Conservation (phyloP, 2,329 filamentous ascomycete genomes). For the Trichophyton schoenleinii region DNA sequence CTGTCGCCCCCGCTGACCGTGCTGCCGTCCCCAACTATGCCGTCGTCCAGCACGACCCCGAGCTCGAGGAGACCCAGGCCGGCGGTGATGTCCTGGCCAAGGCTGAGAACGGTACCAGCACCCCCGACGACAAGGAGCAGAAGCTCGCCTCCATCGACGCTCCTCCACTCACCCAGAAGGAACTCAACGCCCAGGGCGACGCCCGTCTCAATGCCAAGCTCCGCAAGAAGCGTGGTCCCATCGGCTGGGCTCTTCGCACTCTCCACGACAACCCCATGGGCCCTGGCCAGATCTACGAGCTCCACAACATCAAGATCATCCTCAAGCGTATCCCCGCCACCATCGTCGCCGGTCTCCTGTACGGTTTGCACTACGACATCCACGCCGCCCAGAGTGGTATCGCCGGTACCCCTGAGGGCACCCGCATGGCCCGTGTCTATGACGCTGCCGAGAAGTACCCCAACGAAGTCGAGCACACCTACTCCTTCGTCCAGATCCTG, state of each 20-base stretch:
- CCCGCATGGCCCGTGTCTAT: slow-evolving; percentile 58
- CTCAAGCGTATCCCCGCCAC: slow-evolving; percentile 57
- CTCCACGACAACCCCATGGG: slow-evolving; percentile 63
- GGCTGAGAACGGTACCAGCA: slow-evolving; percentile 14
- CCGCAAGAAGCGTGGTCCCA: slow-evolving; percentile 45
- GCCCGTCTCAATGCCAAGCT: slow-evolving; percentile 52
- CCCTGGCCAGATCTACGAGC: slow-evolving; percentile 60
- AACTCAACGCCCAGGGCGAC: slow-evolving; percentile 46
- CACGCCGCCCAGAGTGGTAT: slow-evolving; percentile 62
- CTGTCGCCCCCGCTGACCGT: slow-evolving; percentile 40
- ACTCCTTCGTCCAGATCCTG: slow-evolving; percentile 43
- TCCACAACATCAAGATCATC: slow-evolving; percentile 53
- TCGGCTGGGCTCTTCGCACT: slow-evolving; percentile 74
- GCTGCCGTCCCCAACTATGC: slow-evolving; percentile 62
- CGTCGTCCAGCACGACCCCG: slow-evolving; percentile 55
- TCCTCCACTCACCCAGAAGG: slow-evolving; percentile 47
- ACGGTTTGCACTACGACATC: slow-evolving; percentile 72
- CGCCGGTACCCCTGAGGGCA: slow-evolving; percentile 57
- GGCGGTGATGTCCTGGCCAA: slow-evolving; percentile 21
- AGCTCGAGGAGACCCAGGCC: slow-evolving; percentile 27
- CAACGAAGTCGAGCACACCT: slow-evolving; percentile 55
- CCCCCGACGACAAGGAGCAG: slow-evolving; percentile 24
- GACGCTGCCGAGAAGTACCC: slow-evolving; percentile 50
- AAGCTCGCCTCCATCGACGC: slow-evolving; percentile 37
- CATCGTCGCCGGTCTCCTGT: slow-evolving; percentile 51